A percentile compares a stretch with the other conserved stretches of the same genome.
Conservation (phyloP, 305 asterid species). For the Solanum hybrid region DNA sequence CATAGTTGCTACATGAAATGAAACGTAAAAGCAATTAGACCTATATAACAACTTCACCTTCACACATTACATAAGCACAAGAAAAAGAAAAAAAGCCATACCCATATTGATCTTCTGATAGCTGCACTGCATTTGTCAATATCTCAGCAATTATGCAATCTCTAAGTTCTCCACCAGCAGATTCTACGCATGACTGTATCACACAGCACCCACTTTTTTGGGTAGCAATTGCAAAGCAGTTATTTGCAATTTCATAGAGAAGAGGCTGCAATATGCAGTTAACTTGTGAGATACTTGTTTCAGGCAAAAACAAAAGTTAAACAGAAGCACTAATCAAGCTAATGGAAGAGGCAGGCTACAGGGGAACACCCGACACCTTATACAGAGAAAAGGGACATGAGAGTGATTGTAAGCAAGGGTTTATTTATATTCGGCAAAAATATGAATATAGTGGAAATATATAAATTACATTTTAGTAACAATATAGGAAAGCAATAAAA, state of each 20-base stretch:
- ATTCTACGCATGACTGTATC: slow-evolving; percentile 35
- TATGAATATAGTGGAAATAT: neutral
- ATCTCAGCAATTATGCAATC: slow-evolving; percentile 16
- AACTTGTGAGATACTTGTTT: slow-evolving; percentile 14
- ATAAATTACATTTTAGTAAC: neutral
- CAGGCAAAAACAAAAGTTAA: neutral
- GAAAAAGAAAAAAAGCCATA: slow-evolving; percentile 9
- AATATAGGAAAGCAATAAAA: neutral
- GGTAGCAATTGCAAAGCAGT: slow-evolving; percentile 49
- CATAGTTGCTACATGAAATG: slow-evolving; percentile 16
- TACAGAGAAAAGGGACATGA: neutral
- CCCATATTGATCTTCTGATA: slow-evolving; percentile 64
- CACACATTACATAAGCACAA: neutral
- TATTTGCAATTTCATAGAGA: slow-evolving; percentile 32
- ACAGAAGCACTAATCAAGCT: neutral
- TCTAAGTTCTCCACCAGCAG: slow-evolving; percentile 20
- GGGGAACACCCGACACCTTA: neutral
- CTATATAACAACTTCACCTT: neutral
- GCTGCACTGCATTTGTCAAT: slow-evolving; percentile 14
- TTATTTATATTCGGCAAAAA: neutral
- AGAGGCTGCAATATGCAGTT: slow-evolving; percentile 35
- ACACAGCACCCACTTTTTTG: slow-evolving; percentile 72
- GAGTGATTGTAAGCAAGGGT: neutral
- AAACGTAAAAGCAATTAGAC: neutral
- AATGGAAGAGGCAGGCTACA: neutral